phyloP scores from a whole-genome alignment of 169 alveolate species.

The Eimeria sp. region DNA sequence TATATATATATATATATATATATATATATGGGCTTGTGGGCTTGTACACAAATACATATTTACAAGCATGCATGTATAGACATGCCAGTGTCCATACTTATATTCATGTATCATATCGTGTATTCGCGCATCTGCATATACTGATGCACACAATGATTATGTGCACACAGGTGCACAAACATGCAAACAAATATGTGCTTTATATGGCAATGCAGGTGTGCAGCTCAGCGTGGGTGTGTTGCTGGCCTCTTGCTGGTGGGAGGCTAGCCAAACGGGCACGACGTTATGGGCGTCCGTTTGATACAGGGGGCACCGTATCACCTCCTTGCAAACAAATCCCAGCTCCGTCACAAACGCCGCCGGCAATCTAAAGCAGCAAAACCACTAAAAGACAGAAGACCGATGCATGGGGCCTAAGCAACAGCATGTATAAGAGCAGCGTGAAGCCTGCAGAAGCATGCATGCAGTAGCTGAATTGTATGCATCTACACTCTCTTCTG shows the following conservation, averaged over 20 bases:
- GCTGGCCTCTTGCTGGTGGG: conserved; percentile 84
- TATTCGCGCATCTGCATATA: no score
- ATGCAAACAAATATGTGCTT: not conserved
- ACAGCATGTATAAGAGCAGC: not conserved
- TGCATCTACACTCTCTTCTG: no score
- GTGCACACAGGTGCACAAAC: not conserved
- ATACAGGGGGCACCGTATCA: conserved; percentile 61
- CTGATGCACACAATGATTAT: not conserved
- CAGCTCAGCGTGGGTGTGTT: not conserved
- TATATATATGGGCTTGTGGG: no score
- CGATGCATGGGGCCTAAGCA: no score
- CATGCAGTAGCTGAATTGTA: not conserved
- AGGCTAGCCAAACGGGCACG: conserved; percentile 87
- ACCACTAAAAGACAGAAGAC: no score
- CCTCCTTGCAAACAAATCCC: not conserved
- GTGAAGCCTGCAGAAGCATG: no score
- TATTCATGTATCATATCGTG: no score
- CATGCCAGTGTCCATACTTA: no score
- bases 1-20: no score
- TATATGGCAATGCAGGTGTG: no score
- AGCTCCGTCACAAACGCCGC: conserved; percentile 11
- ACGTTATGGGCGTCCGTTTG: conserved; percentile 88
- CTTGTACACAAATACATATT: no score
- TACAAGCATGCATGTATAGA: not conserved
- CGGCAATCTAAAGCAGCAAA: conserved; percentile 21